phyloP scores from a whole-genome alignment of 2,329 filamentous ascomycete species.

The Magnaporthales sp. region DNA sequence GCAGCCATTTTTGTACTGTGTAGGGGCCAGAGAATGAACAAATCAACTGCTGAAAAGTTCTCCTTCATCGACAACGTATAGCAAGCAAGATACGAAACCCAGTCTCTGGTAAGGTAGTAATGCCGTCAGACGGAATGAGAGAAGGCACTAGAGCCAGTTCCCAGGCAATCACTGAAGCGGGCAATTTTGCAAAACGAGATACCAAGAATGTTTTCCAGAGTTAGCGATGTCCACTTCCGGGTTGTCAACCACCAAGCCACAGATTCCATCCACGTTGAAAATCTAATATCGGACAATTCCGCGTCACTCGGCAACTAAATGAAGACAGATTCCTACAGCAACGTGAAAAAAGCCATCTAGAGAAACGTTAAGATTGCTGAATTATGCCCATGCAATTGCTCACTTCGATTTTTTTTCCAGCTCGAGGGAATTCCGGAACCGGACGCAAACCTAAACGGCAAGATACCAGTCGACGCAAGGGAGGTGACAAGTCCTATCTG shows the following conservation, averaged over 20 bases:
- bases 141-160: neutral
- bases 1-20: neutral
- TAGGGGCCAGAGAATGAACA: neutral
- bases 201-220: neutral
- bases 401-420: no score
- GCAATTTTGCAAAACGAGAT: neutral
- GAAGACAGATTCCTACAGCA: no score
- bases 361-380: no score
- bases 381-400: no score
- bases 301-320: no score
- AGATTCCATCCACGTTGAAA: neutral
- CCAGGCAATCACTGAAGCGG: neutral
- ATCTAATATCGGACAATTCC: no score
- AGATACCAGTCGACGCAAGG: neutral
- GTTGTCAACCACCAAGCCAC: neutral
- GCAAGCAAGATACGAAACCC: neutral
- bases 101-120: neutral
- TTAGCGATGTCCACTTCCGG: neutral
- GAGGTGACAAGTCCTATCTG: neutral
- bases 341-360: no score
- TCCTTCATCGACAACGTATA: neutral
- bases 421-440: no score
- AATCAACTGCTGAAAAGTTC: neutral
- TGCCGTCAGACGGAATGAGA: neutral
- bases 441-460: neutral